These are phyloP conservation scores for Amanita jacksonii DNA, from an alignment of 768 basidiomycete genomes.

Conservation along the genomic window DNA sequence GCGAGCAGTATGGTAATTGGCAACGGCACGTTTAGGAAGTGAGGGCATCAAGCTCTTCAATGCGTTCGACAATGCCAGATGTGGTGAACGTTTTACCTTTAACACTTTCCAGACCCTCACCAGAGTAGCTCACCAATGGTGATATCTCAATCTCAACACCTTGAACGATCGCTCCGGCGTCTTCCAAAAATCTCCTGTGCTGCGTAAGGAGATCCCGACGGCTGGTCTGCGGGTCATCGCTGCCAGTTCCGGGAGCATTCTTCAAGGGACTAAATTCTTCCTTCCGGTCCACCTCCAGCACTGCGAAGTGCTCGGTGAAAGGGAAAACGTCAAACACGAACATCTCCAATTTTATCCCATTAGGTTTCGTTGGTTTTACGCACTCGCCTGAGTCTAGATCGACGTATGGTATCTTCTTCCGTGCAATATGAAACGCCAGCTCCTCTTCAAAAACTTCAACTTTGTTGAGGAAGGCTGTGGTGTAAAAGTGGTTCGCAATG, in stretches of 20 bases:
- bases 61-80: conserved; percentile 55
- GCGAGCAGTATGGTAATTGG: background rate
- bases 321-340: conserved; percentile 99
- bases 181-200: conserved; percentile 76
- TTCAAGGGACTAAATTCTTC: conserved; percentile 97
- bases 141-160: conserved; percentile 86
- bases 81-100: conserved; percentile 72
- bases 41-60: conserved; percentile 67
- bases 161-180: conserved; percentile 65
- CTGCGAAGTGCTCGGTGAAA: conserved; percentile 71
- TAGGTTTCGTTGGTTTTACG: conserved; percentile 81
- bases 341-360: conserved; percentile 98
- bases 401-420: conserved; percentile 90
- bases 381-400: conserved; percentile 56
- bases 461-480: conserved; percentile 67
- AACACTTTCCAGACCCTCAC: conserved; percentile 77
- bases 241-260: conserved; percentile 88
- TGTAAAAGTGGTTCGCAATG: conserved; percentile 98
- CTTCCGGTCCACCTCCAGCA: conserved; percentile 77
- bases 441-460: conserved; percentile 78
- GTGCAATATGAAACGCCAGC: conserved; percentile 95
- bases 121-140: conserved; percentile 82
- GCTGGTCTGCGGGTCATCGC: conserved; percentile 88
- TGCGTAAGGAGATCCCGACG: conserved; percentile 83
- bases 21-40: too few relatives aligned